phyloP scores from a whole-genome alignment of 106 monocot genomes.

The Phalaenopsis equestris region DNA sequence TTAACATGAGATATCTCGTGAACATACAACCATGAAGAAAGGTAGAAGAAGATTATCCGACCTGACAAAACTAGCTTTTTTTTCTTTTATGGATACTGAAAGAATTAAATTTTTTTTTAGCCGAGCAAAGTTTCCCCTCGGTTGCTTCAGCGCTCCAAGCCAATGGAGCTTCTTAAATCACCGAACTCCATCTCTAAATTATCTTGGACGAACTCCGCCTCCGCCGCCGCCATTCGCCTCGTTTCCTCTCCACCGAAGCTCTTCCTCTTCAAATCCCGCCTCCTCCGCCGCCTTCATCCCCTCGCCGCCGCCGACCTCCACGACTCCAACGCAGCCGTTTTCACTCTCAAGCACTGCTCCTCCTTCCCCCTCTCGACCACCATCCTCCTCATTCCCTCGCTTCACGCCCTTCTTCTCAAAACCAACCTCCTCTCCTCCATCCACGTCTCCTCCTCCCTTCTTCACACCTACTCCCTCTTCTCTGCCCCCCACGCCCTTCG shows the following conservation, averaged over 20 bases:
- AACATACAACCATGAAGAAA: too few species aligned
- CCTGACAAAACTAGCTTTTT: too few species aligned
- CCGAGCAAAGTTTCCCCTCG: not conserved
- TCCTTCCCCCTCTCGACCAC: slow-evolving; percentile 1
- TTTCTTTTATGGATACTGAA: too few species aligned
- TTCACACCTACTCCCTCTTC: slow-evolving; percentile 27
- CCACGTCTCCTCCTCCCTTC: slow-evolving; percentile 54
- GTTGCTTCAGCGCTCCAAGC: not conserved
- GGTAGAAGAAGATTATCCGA: too few species aligned
- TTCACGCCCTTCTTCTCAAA: slow-evolving; percentile 60
- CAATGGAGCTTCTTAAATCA: not conserved
- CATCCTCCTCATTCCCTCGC: slow-evolving; percentile 19
- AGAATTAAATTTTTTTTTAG: too few species aligned
- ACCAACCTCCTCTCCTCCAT: slow-evolving; percentile 22
- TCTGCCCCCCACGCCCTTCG: slow-evolving; percentile 21
- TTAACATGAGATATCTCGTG: too few species aligned
- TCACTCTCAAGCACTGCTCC: slow-evolving; percentile 44
- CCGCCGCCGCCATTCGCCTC: slow-evolving; percentile 20
- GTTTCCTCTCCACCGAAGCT: slow-evolving; percentile 22
- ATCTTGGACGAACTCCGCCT: slow-evolving; percentile 8
- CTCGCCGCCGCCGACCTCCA: slow-evolving; percentile 4
- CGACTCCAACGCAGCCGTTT: slow-evolving; percentile 37
- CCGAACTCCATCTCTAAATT: not conserved
- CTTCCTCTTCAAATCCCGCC: slow-evolving; percentile 27
- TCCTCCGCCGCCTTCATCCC: not conserved